Conservation (phyloP, 2,329 filamentous ascomycete species). For the Talaromyces atroroseus region DNA sequence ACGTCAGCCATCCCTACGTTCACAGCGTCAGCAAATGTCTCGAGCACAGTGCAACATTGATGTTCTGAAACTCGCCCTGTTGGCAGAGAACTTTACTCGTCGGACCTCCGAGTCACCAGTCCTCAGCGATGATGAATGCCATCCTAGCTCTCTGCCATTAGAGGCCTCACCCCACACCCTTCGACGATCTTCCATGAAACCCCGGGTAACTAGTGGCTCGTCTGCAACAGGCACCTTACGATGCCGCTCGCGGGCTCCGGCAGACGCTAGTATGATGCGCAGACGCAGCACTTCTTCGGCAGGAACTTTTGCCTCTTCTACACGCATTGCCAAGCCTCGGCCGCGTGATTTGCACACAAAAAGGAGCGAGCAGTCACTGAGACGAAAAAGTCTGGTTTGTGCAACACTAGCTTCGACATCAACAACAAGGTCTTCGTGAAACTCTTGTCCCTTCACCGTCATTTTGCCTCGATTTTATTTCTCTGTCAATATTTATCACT, state of each 20-base stretch:
- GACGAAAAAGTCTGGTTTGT: slow-evolving; percentile 35
- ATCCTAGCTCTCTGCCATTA: slow-evolving; percentile 34
- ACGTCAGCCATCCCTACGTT: slow-evolving; percentile 18
- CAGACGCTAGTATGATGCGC: slow-evolving; percentile 5
- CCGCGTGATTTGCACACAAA: slow-evolving; percentile 18
- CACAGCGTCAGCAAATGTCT: slow-evolving; percentile 36
- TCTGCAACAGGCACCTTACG: background rate
- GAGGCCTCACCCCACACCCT: slow-evolving; percentile 27
- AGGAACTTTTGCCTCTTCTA: slow-evolving; percentile 19
- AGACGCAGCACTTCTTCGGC: slow-evolving; percentile 13
- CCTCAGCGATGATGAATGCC: slow-evolving; percentile 28
- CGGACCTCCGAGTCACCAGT: slow-evolving; percentile 9
- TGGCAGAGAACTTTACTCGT: slow-evolving; percentile 22
- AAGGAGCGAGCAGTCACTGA: slow-evolving; percentile 31
- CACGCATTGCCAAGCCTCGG: slow-evolving; percentile 30
- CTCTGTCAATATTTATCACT: slow-evolving; percentile 8
- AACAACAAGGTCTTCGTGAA: background rate
- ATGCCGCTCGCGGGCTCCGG: slow-evolving; percentile 5
- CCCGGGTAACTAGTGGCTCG: slow-evolving; percentile 18
- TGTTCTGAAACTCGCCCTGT: slow-evolving; percentile 31
- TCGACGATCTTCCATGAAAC: slow-evolving; percentile 22
- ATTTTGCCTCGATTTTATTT: background rate
- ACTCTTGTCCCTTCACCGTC: background rate
- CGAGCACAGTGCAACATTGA: slow-evolving; percentile 37
- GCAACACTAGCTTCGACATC: slow-evolving; percentile 29